A percentile compares a stretch with the other conserved stretches of the same genome.
These are phyloP conservation scores for Syncephalis plumigaleata DNA, from an alignment of 371 early-diverging fungal species.

Conservation along the genomic window DNA sequence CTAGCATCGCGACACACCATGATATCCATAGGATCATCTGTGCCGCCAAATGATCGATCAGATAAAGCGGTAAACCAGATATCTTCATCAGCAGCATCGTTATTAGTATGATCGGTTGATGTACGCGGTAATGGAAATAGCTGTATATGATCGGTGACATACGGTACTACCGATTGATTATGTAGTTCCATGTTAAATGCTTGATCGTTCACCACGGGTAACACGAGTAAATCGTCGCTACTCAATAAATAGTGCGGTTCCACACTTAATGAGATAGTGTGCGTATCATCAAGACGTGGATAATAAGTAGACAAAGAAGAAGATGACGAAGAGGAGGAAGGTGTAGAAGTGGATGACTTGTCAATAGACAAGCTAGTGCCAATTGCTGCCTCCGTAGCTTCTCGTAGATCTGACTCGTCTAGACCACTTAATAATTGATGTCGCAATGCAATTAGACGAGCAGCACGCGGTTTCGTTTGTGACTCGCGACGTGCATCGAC, in stretches of 20 bases:
- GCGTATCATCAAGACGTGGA: background rate
- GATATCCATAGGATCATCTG: too few relatives aligned
- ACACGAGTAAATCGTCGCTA: background rate
- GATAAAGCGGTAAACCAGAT: too few relatives aligned
- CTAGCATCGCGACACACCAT: too few relatives aligned
- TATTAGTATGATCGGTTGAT: too few relatives aligned
- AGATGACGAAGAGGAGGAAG: too few relatives aligned
- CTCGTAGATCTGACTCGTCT: constrained; percentile 15
- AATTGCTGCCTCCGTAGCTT: too few relatives aligned
- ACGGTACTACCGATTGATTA: background rate
- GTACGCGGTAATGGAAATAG: too few relatives aligned
- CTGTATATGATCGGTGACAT: background rate
- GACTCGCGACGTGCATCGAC: constrained; percentile 43
- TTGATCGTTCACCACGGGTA: background rate
- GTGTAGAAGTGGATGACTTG: too few relatives aligned
- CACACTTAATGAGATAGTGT: background rate
- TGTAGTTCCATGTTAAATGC: background rate
- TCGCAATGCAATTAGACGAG: constrained; percentile 44
- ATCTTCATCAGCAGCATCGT: too few relatives aligned
- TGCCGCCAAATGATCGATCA: too few relatives aligned
- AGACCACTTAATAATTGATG: constrained; percentile 33
- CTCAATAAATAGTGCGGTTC: background rate
- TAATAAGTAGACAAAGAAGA: too few relatives aligned
- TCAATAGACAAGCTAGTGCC: too few relatives aligned
- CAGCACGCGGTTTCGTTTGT: constrained; percentile 41